Conservation (phyloP, 306 rosid genomes). For the Sicyos baderoa region DNA sequence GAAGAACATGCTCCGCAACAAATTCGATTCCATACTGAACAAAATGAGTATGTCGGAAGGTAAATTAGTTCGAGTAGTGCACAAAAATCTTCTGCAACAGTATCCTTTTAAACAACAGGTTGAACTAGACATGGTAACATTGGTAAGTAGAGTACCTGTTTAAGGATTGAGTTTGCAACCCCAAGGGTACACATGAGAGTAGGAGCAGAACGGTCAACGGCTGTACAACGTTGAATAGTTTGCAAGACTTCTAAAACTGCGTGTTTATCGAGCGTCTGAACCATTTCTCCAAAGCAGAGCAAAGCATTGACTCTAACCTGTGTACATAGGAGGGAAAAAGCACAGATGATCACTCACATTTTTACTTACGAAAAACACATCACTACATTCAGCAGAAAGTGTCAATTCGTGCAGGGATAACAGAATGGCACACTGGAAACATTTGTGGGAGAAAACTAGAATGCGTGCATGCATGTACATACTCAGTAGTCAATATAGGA, state of each 20-base stretch:
- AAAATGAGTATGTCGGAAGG: slow-evolving; percentile 25
- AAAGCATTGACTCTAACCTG: slow-evolving; percentile 98
- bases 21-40: slow-evolving; percentile 85
- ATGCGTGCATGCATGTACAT: background rate
- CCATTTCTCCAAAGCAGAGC: slow-evolving; percentile 82
- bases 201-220: slow-evolving; percentile 90
- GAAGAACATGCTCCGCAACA: slow-evolving; percentile 95
- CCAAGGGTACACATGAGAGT: slow-evolving; percentile 99
- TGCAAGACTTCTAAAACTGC: slow-evolving; percentile 76
- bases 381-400: background rate
- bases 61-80: slow-evolving; percentile 19
- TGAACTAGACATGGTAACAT: background rate
- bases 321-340: slow-evolving; percentile 24
- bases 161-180: slow-evolving; percentile 83
- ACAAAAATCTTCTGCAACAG: background rate
- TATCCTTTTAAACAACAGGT: slow-evolving; percentile 1
- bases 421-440: background rate
- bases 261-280: slow-evolving; percentile 69
- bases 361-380: background rate
- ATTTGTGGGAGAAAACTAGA: background rate
- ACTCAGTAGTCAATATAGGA: background rate
- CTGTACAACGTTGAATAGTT: slow-evolving; percentile 94
- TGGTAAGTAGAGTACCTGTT: slow-evolving; percentile 47
- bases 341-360: background rate
- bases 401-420: background rate